Base-by-base conservation (phyloP, 441 rosid genomes). In the Gossypium aridum region DNA sequence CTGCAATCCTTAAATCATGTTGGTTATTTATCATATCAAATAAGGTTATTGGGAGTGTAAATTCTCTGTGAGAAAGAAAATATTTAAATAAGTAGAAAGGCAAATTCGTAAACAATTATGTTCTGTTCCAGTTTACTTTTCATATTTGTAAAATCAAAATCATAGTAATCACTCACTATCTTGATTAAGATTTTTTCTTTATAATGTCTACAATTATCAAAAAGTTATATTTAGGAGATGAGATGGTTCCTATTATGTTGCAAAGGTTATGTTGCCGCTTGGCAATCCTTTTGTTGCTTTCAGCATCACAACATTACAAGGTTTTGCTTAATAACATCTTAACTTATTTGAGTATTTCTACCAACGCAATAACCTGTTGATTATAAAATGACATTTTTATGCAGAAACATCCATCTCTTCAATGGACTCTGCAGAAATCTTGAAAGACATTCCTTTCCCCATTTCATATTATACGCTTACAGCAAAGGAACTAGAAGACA, bases 391-490 rank as follows among this genome's bases (percentile, higher is more conserved):
- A 53, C 43, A 12, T 74, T 43, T 72, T 80, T 31, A 19, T 81
- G 81, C 86, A 84, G 90, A 84, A 77, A 72, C 69, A 60, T 62
- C 79, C 19, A 55, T 43, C 76, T 72, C 75, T 43, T 10, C 19
- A 76, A 31, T 60, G 53, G 84, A 77, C 9, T 82, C 89, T 43
- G 62, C n/a, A 7, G 88, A 85, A 67, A 67, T 82, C 68, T 54
- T 83, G 57, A 90, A 89, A 76, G 89, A 90, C 75, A 77, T 96
- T 73, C 98, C 97, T 20, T 92, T 92, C 77, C 96, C 99, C 2
- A 65, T 86, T 67, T 74, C 86, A 65, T 90, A 91, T 81, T 92
- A 96, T 71, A 91, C 93, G 12, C 90, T 96, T 65, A 87, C 88
- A 17, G 82, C 84, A 64, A 88, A 86, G 79, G 90, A 96, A 84